A percentile compares a stretch with the other conserved stretches of the same genome.
phyloP scores from a whole-genome alignment of 805 yeast species.

The Candida morakotiae region DNA sequence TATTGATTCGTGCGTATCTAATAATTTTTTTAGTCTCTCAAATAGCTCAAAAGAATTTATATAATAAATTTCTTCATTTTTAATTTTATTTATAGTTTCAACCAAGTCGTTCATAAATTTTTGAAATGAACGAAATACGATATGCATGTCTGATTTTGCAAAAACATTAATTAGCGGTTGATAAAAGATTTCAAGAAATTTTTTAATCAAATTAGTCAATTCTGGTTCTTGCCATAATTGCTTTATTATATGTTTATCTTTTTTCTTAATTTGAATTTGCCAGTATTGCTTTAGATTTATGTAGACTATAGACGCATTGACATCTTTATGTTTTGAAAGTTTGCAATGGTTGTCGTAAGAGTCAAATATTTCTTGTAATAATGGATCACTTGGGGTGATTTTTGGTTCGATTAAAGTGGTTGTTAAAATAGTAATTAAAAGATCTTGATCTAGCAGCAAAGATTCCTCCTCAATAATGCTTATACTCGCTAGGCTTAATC shows the following conservation, averaged over 20 bases:
- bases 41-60: constrained; percentile 57
- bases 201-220: constrained; percentile 69
- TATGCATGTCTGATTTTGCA: constrained; percentile 33
- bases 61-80: constrained; percentile 51
- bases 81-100: constrained; percentile 57
- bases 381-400: constrained; percentile 3
- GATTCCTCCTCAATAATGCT: constrained; percentile 22
- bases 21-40: constrained; percentile 57
- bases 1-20: constrained; percentile 68
- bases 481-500: neutral
- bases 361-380: constrained; percentile 10
- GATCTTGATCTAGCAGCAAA: constrained; percentile 15
- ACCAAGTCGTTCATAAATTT: constrained; percentile 50
- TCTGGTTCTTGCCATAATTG: constrained; percentile 85
- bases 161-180: constrained; percentile 38
- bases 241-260: constrained; percentile 72
- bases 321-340: constrained; percentile 7
- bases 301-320: constrained; percentile 34
- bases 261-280: constrained; percentile 58
- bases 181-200: constrained; percentile 49
- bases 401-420: constrained; percentile 18
- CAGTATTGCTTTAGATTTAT: constrained; percentile 57
- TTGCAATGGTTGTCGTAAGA: constrained; percentile 19
- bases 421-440: constrained; percentile 20
- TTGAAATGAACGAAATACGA: constrained; percentile 35